Conservation (phyloP, 495 filamentous ascomycete species). For the Choiromyces venosus region DNA sequence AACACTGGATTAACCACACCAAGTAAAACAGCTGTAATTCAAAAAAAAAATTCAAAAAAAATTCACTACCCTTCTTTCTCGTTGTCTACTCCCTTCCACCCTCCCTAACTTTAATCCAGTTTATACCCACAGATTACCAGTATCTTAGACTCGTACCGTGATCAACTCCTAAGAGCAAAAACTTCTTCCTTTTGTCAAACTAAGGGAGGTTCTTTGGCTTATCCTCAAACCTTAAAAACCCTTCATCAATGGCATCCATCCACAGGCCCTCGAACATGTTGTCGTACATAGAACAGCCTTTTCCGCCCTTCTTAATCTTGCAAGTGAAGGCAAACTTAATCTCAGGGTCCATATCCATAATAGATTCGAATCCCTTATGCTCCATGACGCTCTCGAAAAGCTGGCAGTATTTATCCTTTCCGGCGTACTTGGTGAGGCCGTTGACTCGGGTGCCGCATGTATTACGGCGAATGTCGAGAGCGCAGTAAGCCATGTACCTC, state of each 20-base stretch:
- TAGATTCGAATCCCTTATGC: slow-evolving; percentile 7
- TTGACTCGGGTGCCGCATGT: slow-evolving; percentile 12
- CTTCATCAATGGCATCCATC: neutral
- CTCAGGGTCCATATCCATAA: slow-evolving; percentile 21
- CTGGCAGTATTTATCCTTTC: slow-evolving; percentile 25
- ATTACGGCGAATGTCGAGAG: slow-evolving; percentile 19
- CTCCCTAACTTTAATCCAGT: neutral
- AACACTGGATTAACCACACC: neutral
- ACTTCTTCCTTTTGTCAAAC: neutral
- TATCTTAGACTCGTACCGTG: neutral
- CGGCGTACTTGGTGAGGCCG: slow-evolving; percentile 14
- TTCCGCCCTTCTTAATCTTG: slow-evolving; percentile 33
- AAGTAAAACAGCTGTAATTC: neutral
- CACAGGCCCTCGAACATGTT: slow-evolving; percentile 10
- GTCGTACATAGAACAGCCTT: slow-evolving; percentile 26
- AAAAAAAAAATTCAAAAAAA: too few species aligned
- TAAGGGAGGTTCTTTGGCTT: neutral
- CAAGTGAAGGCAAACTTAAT: slow-evolving; percentile 23
- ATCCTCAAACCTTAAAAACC: neutral
- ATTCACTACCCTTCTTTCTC: too few species aligned
- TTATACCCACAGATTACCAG: neutral
- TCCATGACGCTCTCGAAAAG: slow-evolving; percentile 11
- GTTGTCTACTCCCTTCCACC: neutral
- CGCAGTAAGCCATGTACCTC: slow-evolving; percentile 29
- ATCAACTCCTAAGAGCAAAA: neutral